Base-by-base conservation (phyloP, 108 stramenopile genomes). In the Chaetoceros tenuissimus region DNA sequence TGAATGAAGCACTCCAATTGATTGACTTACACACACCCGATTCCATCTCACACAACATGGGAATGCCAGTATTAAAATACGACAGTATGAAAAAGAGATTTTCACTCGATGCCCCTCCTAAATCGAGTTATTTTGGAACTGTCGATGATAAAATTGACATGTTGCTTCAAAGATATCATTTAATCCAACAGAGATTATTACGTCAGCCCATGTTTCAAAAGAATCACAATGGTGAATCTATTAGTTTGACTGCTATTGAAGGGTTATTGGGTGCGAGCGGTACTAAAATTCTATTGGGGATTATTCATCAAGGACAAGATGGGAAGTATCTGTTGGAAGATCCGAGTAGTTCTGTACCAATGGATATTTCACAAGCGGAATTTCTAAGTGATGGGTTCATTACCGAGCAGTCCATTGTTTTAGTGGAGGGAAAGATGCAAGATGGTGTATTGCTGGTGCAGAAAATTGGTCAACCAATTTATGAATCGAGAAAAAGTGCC, bases 401-500 rank as follows among this genome's bases (percentile, higher is more conserved):
- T 43, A 82, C 92, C 18, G 97, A 97, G 51, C 78, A 94, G 63
- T 82, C 78, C 67, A 77, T 94, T 31, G 78, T 93, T 3, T 66
- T 97, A 48, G 85, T 94, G 10, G 84, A 94, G 57, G 97, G 97
- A 23, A 72, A 85, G 52, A 80, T 93, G 44, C 63, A 77, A 46
- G 85, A 90, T 60, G 89, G 90, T 28, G 72, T 81, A 20, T 64
- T 97, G 25, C 53, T 69, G 49, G 83, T 82, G 29, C 70, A 80
- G 60, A 62, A 67, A 43, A 55, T 91, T 44, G 82, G 80, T 51
- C 74, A 79, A 47, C 95, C 97, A 19, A 81, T 88, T 25, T 59
- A 75, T 23, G 90, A 92, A 66, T 68, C 60, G 2, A 69, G 90
- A 18, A 62, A 63, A 24, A 74, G 68, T 48, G 68, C 87, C 26